Evolutionary conservation across 2,329 filamentous ascomycete species (phyloP), one percentile per base, ranked within the genome.

Genomic region (Botrytis medusae): DNA sequence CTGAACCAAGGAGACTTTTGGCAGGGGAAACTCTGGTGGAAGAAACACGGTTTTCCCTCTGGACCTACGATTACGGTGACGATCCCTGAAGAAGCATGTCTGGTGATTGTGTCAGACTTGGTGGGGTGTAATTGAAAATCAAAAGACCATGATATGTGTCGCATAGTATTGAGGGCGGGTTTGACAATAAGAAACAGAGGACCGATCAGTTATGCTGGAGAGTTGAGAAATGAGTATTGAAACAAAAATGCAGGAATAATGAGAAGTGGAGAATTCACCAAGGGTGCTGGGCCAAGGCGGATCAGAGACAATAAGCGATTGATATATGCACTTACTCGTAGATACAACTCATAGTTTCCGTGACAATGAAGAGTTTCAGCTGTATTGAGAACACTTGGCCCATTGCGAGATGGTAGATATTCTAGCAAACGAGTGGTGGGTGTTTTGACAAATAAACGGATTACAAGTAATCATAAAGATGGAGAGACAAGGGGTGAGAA

Each of bases 1-100:
- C 32, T 32, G 8, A 73, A 71, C 72, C 72, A 73, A 18, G 18
- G 25, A 2, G 60, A 65, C 3, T 67, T 57, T 34, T 71, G 60
- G n/a, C 46, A 65, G 16, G 61, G 61, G 6, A 71, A 40, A 32
- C 42, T 62, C 6, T 73, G n/a, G 16, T 54, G 71, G 34, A 70
- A 70, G 32, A 62, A 60, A 34, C 51, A 73, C 10, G 46, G 20
- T 16, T 14, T 29, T n/a, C 29, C 34, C 37, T 70, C 57, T 4
- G 25, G 22, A 2, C 65, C 37, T 4, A 63, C 57, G 6, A 62
- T 48, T n/a, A 73, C 64, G 29, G 54, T 68, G 37, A 69, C 1
- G 6, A 69, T 44, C 3, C 34, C 42, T 4, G 69, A 72, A 42
- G 29, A 46, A 37, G 71, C 48, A 61, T 48, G 32, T 46, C 51